Percentiles rank a stretch among this genome's conserved stretches.
phyloP scores from a whole-genome alignment of 2,329 filamentous ascomycete genomes.

The Hirsutella rhossiliensis region DNA sequence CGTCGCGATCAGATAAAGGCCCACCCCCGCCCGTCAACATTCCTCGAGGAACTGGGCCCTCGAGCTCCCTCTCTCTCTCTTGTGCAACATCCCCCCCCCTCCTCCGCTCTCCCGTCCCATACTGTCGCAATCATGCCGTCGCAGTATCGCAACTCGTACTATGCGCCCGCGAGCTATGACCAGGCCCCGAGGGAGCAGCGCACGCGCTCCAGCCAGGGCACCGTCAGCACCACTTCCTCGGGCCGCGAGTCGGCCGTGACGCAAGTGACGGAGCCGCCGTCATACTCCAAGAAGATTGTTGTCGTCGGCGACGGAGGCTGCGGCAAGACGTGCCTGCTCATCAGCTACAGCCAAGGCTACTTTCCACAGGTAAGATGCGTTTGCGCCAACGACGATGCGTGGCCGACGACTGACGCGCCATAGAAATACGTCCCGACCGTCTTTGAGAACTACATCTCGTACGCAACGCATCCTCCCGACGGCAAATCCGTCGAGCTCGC shows the following conservation, averaged over 20 bases:
- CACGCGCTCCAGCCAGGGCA: constrained; percentile 73
- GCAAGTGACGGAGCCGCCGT: constrained; percentile 77
- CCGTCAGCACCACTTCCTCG: constrained; percentile 70
- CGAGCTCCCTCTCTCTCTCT: background rate
- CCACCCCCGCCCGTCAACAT: constrained; percentile 4
- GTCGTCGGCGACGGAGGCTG: constrained; percentile 97
- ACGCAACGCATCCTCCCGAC: constrained; percentile 74
- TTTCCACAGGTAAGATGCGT: constrained; percentile 85
- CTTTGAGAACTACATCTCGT: constrained; percentile 99
- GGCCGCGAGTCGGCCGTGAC: constrained; percentile 70
- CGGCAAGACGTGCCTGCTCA: constrained; percentile 95
- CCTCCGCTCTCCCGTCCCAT: background rate
- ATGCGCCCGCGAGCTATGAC: constrained; percentile 25
- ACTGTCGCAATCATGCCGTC: constrained; percentile 29
- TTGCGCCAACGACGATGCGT: background rate
- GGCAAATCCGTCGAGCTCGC: constrained; percentile 95
- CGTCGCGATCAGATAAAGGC: background rate
- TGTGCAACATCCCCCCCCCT: background rate
- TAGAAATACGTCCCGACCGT: constrained; percentile 99
- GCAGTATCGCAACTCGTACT: constrained; percentile 43
- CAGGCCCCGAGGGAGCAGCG: constrained; percentile 32
- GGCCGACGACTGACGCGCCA: background rate
- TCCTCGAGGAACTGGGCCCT: constrained; percentile 2
- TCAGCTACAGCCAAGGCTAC: constrained; percentile 97
- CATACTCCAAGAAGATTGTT: constrained; percentile 98